A percentile compares a stretch with the other conserved stretches of the same genome.
Conservation (phyloP, 345 rosid genomes). For the Brassica incana region DNA sequence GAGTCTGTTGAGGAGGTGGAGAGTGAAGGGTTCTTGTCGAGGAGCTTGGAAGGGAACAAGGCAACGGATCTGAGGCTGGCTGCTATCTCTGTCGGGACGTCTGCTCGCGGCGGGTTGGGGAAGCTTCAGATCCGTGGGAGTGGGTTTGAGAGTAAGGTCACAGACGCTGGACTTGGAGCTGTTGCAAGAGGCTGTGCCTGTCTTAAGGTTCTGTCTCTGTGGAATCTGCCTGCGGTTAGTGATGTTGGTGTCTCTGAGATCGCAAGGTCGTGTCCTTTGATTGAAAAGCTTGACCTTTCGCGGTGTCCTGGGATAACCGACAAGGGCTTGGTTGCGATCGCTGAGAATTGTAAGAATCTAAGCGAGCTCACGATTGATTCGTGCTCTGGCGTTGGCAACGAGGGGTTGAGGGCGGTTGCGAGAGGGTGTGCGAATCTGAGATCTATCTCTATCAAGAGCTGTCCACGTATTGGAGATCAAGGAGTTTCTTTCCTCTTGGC, state of each 20-base stretch:
- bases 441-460: slow-evolving; percentile 69
- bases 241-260: slow-evolving; percentile 74
- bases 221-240: slow-evolving; percentile 68
- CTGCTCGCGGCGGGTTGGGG: slow-evolving; percentile 83
- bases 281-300: slow-evolving; percentile 82
- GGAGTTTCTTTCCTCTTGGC: slow-evolving; percentile 77
- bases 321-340: slow-evolving; percentile 56
- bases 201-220: slow-evolving; percentile 75
- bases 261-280: slow-evolving; percentile 63
- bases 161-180: slow-evolving; percentile 68
- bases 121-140: slow-evolving; percentile 78
- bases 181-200: slow-evolving; percentile 82
- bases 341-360: slow-evolving; percentile 66
- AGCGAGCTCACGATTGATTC: slow-evolving; percentile 74
- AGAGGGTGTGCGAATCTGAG: slow-evolving; percentile 62
- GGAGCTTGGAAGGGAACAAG: slow-evolving; percentile 85
- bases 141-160: slow-evolving; percentile 59
- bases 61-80: slow-evolving; percentile 86
- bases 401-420: slow-evolving; percentile 74
- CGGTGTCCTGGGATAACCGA: slow-evolving; percentile 69
- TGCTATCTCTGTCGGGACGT: slow-evolving; percentile 85
- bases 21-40: slow-evolving; percentile 66
- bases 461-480: slow-evolving; percentile 84
- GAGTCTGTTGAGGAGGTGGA: slow-evolving; percentile 44
- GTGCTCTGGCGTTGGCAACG: slow-evolving; percentile 72